phyloP scores from a whole-genome alignment of 2,329 filamentous ascomycete genomes.

The Sporothrix pallida region DNA sequence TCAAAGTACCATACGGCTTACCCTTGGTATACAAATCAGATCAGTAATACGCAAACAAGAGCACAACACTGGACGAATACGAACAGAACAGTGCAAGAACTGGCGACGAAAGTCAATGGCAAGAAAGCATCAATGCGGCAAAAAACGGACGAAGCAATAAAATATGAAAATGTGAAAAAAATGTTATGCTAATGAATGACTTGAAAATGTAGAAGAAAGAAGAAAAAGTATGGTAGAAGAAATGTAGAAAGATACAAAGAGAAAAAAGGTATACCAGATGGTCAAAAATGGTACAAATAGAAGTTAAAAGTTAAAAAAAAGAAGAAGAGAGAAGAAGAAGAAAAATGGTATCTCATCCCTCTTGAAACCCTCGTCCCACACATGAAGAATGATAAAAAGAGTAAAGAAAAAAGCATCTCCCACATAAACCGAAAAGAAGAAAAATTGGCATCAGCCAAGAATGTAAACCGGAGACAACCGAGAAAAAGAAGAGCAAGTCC shows the following conservation, averaged over 20 bases:
- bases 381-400: not conserved
- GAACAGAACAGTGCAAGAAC: not conserved
- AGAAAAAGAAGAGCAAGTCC: not conserved
- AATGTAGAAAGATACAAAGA: conserved; percentile 15
- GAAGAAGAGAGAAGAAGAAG: not conserved
- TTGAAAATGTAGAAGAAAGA: not conserved
- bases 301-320: conserved; percentile 1
- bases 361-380: not conserved
- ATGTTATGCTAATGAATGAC: conserved; percentile 3
- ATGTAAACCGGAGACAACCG: not conserved
- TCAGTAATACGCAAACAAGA: too few relatives aligned
- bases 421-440: not conserved
- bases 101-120: not conserved
- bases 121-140: not conserved
- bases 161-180: not conserved
- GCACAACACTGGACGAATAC: not conserved
- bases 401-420: not conserved
- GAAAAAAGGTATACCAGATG: conserved; percentile 7
- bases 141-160: not conserved
- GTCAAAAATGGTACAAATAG: conserved; percentile 3
- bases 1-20: too few relatives aligned
- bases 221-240: not conserved
- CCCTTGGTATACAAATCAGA: too few relatives aligned
- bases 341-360: too few relatives aligned
- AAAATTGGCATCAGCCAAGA: too few relatives aligned